Evolutionary conservation across 768 basidiomycete species (phyloP).

Genomic region (Agrocybe pediades): DNA sequence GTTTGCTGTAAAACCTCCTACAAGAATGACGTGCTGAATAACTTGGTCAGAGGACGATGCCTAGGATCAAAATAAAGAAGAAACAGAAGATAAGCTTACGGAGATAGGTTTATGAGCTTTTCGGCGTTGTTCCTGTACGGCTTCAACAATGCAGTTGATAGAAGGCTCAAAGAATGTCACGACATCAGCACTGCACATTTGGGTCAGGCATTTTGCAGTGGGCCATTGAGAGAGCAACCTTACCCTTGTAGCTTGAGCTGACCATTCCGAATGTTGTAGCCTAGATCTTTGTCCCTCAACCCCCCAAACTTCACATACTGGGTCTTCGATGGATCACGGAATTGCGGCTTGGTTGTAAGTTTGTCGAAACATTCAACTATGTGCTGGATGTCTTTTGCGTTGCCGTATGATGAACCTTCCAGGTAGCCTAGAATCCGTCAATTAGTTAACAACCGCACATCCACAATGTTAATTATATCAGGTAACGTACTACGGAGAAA

Average conservation of each 20-base stretch:
- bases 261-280: slow-evolving; percentile 42
- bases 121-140: slow-evolving; percentile 21
- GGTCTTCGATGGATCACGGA: slow-evolving; percentile 34
- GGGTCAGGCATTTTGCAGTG: too few species aligned
- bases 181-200: slow-evolving; percentile 26
- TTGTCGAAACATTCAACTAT: slow-evolving; percentile 47
- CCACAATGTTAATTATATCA: slow-evolving; percentile 43
- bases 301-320: slow-evolving; percentile 49
- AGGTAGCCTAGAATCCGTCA: slow-evolving; percentile 31
- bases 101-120: slow-evolving; percentile 29
- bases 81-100: slow-evolving; percentile 17
- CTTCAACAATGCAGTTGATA: slow-evolving; percentile 27
- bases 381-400: slow-evolving; percentile 38
- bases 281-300: slow-evolving; percentile 37
- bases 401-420: slow-evolving; percentile 35
- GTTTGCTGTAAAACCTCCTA: slow-evolving; percentile 61
- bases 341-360: slow-evolving; percentile 44
- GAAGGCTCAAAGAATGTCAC: slow-evolving; percentile 34
- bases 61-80: neutral
- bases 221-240: neutral
- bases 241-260: slow-evolving; percentile 42
- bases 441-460: slow-evolving; percentile 30
- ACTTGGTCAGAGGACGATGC: neutral
- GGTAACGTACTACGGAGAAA: slow-evolving; percentile 1
- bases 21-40: slow-evolving; percentile 44